Percentiles rank a stretch among this genome's conserved stretches.
Evolutionary conservation across 345 rosid genomes (phyloP).

Genomic region (Hypericum androsaemum): DNA sequence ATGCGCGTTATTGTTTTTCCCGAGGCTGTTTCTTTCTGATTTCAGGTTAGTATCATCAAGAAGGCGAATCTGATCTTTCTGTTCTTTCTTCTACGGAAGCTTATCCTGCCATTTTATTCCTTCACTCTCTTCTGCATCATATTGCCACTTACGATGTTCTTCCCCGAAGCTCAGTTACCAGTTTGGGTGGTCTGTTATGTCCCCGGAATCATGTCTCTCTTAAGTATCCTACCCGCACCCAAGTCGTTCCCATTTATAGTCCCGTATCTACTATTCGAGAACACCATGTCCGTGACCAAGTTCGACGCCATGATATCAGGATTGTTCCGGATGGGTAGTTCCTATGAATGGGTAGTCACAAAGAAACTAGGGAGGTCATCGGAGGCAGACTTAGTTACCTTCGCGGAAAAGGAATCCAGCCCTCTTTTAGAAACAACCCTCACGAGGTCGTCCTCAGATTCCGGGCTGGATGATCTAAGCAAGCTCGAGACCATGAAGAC

Average conservation of each 20-base stretch:
- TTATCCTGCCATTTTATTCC: slow-evolving; percentile 82
- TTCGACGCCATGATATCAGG: slow-evolving; percentile 96
- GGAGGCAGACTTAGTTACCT: slow-evolving; percentile 72
- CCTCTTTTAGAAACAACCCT: slow-evolving; percentile 28
- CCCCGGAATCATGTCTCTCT: slow-evolving; percentile 73
- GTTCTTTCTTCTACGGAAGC: slow-evolving; percentile 80
- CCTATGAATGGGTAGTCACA: slow-evolving; percentile 90
- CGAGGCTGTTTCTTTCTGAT: not conserved
- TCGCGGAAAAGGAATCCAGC: slow-evolving; percentile 49
- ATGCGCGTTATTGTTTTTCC: not conserved
- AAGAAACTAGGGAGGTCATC: slow-evolving; percentile 90
- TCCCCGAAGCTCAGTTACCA: slow-evolving; percentile 83
- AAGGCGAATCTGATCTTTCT: slow-evolving; percentile 79
- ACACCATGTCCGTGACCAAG: slow-evolving; percentile 96
- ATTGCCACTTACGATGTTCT: slow-evolving; percentile 79
- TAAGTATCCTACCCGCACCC: slow-evolving; percentile 79
- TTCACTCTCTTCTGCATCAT: slow-evolving; percentile 94
- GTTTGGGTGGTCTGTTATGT: slow-evolving; percentile 91
- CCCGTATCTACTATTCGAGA: slow-evolving; percentile 88
- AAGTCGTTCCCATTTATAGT: slow-evolving; percentile 82
- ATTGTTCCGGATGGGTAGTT: slow-evolving; percentile 63
- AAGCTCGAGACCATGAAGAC: slow-evolving; percentile 44
- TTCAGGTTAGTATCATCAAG: slow-evolving; percentile 60
- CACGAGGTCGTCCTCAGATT: slow-evolving; percentile 54
- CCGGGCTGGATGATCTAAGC: slow-evolving; percentile 53